phyloP scores from a whole-genome alignment of 2,329 filamentous ascomycete genomes.

The Monilinia aucupariae region DNA sequence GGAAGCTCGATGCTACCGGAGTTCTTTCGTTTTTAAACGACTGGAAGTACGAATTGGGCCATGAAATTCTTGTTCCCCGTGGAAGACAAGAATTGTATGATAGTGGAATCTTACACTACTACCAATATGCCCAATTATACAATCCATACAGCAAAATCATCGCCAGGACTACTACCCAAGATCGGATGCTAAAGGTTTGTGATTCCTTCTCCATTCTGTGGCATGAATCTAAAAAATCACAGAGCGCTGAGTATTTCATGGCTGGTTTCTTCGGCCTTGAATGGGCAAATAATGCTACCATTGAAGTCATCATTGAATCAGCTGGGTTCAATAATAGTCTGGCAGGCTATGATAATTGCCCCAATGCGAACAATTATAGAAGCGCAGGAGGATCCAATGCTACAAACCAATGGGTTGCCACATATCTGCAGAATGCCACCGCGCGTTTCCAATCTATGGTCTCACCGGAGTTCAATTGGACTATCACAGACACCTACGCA shows the following conservation, averaged over 20 bases:
- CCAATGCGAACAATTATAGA: constrained; percentile 47
- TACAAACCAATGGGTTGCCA: constrained; percentile 52
- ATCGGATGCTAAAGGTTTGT: constrained; percentile 64
- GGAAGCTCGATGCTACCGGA: constrained; percentile 51
- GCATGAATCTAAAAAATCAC: constrained; percentile 11
- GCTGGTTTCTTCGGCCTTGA: constrained; percentile 73
- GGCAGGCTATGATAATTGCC: constrained; percentile 61
- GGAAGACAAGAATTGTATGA: constrained; percentile 70
- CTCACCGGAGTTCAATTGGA: constrained; percentile 55
- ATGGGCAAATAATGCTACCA: constrained; percentile 65
- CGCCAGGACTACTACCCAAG: constrained; percentile 68
- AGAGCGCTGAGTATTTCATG: constrained; percentile 65
- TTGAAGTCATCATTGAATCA: constrained; percentile 66
- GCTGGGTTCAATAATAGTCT: constrained; percentile 63
- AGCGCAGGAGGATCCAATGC: constrained; percentile 50
- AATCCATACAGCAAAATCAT: constrained; percentile 68
- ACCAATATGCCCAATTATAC: constrained; percentile 52
- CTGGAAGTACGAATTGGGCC: constrained; percentile 65
- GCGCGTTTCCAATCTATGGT: constrained; percentile 52
- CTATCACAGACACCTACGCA: constrained; percentile 56
- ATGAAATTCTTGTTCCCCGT: constrained; percentile 65
- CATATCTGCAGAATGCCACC: constrained; percentile 61
- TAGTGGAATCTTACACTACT: constrained; percentile 64
- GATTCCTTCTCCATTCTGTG: constrained; percentile 24
- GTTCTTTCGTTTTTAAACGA: constrained; percentile 59